These are phyloP conservation scores for Peronosclerospora sorghi DNA, from an alignment of 352 stramenopile genomes.

Conservation along the genomic window DNA sequence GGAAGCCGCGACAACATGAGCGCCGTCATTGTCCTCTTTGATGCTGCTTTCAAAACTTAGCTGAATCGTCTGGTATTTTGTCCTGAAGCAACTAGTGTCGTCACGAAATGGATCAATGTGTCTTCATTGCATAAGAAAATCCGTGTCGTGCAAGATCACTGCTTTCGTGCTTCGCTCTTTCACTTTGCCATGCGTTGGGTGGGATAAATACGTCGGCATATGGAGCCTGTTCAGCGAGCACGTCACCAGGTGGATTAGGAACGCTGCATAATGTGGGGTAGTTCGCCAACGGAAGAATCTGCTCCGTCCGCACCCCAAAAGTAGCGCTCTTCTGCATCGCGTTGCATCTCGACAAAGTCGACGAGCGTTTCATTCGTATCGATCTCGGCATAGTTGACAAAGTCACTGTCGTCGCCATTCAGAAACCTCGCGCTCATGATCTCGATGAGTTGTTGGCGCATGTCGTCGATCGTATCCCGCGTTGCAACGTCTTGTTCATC, in stretches of 20 bases:
- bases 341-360: conserved; percentile 53
- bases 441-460: conserved; percentile 52
- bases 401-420: conserved; percentile 42
- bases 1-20: conserved; percentile 85
- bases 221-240: too few relatives aligned
- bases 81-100: too few relatives aligned
- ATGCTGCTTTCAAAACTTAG: conserved; percentile 26
- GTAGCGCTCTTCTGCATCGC: conserved; percentile 71
- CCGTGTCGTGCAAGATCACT: too few relatives aligned
- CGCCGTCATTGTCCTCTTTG: conserved; percentile 72
- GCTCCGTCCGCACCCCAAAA: conserved; percentile 25
- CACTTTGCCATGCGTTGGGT: too few relatives aligned
- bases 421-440: conserved; percentile 69
- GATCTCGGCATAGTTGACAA: conserved; percentile 55
- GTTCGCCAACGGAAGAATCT: too few relatives aligned
- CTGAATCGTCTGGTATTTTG: not conserved
- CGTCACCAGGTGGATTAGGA: too few relatives aligned
- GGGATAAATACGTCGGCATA: too few relatives aligned
- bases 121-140: too few relatives aligned
- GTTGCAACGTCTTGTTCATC: conserved; percentile 24
- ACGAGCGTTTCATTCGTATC: conserved; percentile 52
- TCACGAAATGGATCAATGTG: too few relatives aligned
- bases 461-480: conserved; percentile 21
- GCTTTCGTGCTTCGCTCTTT: too few relatives aligned
- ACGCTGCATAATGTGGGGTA: too few relatives aligned